A percentile compares a stretch with the other conserved stretches of the same genome.
Evolutionary conservation across 73 alveolate genomes (phyloP).

Genomic region (Tetrahymena thermophila): DNA sequence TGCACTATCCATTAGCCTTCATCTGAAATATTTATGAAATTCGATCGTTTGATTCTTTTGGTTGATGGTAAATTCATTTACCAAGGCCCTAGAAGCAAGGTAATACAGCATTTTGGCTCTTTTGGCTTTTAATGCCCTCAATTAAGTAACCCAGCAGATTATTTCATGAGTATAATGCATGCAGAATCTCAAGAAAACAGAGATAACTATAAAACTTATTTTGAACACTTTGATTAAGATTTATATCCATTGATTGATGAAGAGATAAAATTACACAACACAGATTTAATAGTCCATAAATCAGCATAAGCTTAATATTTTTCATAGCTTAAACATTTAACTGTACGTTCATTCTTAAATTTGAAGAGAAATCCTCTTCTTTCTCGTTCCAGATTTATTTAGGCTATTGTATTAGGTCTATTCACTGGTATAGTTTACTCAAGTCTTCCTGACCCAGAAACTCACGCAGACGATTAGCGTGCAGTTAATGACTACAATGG

Average conservation of each 20-base stretch:
- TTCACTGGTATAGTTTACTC: neutral
- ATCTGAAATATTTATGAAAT: slow-evolving; percentile 22
- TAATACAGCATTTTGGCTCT: slow-evolving; percentile 46
- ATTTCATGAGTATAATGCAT: slow-evolving; percentile 39
- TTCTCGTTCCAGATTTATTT: neutral
- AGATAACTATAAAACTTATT: neutral
- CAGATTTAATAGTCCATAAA: neutral
- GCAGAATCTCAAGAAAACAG: slow-evolving; percentile 14
- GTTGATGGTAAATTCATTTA: slow-evolving; percentile 34
- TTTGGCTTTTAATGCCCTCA: slow-evolving; percentile 67
- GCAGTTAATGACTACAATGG: slow-evolving; percentile 7
- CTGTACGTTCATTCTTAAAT: neutral
- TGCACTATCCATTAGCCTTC: slow-evolving; percentile 47
- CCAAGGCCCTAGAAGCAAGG: slow-evolving; percentile 18
- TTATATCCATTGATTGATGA: slow-evolving; percentile 2
- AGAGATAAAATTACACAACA: slow-evolving; percentile 26
- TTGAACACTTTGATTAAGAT: slow-evolving; percentile 1
- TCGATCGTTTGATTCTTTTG: slow-evolving; percentile 32
- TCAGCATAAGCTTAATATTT: neutral
- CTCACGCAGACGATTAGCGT: slow-evolving; percentile 21
- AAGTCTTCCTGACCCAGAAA: neutral
- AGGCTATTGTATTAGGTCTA: neutral
- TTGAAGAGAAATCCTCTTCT: neutral
- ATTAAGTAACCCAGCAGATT: slow-evolving; percentile 66
- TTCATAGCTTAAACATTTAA: neutral